A percentile compares a stretch with the other conserved stretches of the same genome.
phyloP scores from a whole-genome alignment of 202 grass and related monocot species.

The Bolboschoenoplectus hybrid region DNA sequence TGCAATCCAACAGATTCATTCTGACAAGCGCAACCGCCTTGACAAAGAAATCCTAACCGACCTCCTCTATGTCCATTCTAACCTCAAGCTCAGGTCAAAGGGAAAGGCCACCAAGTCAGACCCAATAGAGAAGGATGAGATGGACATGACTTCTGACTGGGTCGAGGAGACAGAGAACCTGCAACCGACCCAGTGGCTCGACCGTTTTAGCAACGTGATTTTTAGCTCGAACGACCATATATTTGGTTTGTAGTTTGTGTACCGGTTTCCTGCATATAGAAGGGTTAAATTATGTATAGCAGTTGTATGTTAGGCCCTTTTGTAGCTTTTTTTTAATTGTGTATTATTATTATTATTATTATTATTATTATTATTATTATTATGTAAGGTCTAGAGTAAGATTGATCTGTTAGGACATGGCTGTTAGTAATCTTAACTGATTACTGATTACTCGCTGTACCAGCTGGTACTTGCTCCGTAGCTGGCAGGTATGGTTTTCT shows the following conservation, averaged over 20 bases:
- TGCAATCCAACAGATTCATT: conserved; percentile 70
- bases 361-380: neutral
- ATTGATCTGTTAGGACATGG: conserved; percentile 6
- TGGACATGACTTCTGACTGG: conserved; percentile 90
- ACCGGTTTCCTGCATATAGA: neutral
- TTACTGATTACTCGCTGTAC: neutral
- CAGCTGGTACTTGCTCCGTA: neutral
- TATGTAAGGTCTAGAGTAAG: conserved; percentile 14
- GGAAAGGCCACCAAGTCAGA: conserved; percentile 56
- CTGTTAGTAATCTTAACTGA: neutral
- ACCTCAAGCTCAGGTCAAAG: conserved; percentile 68
- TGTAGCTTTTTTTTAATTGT: neutral
- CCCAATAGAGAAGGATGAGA: conserved; percentile 58
- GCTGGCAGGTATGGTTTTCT: neutral
- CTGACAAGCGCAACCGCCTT: conserved; percentile 76
- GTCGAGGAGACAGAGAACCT: conserved; percentile 79
- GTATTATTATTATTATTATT: neutral
- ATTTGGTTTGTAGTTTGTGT: conserved; percentile 58
- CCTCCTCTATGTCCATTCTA: conserved; percentile 85
- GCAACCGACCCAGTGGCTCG: conserved; percentile 79
- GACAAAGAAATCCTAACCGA: conserved; percentile 76
- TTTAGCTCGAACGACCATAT: conserved; percentile 75
- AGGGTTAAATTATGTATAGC: neutral
- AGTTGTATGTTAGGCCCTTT: neutral
- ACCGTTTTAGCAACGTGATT: conserved; percentile 66